Conservation (phyloP, 768 basidiomycete species). For the Amanita fuliginea region DNA sequence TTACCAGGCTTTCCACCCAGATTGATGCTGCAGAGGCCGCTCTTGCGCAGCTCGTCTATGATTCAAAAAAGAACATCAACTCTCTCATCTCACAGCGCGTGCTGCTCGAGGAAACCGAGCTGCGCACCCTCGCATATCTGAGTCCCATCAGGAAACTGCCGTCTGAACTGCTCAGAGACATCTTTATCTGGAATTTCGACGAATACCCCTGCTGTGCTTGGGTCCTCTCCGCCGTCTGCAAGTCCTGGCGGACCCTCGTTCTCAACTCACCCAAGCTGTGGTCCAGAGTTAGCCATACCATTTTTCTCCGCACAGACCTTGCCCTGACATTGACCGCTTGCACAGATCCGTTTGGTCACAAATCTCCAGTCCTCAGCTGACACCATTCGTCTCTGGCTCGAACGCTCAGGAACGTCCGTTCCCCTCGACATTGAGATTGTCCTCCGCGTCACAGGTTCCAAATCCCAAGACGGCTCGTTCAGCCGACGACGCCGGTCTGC, state of each 20-base stretch:
- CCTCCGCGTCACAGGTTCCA: conserved; percentile 37
- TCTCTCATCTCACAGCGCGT: conserved; percentile 40
- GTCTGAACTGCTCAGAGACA: conserved; percentile 57
- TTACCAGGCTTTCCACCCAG: conserved; percentile 26
- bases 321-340: neutral
- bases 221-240: conserved; percentile 61
- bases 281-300: conserved; percentile 52
- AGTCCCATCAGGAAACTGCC: conserved; percentile 66
- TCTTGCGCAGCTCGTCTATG: conserved; percentile 47
- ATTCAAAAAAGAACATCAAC: conserved; percentile 41
- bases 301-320: conserved; percentile 10
- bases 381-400: conserved; percentile 74
- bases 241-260: conserved; percentile 54
- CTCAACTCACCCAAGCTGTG: conserved; percentile 60
- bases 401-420: conserved; percentile 58
- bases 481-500: conserved; percentile 20
- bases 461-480: conserved; percentile 12
- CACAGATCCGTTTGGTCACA: conserved; percentile 63
- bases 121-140: conserved; percentile 49
- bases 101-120: conserved; percentile 35
- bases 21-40: conserved; percentile 44
- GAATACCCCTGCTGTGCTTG: conserved; percentile 66
- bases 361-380: conserved; percentile 63
- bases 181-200: conserved; percentile 62
- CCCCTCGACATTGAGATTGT: conserved; percentile 78